A percentile compares a stretch with the other conserved stretches of the same genome.
These are phyloP conservation scores for Parathielavia appendiculata DNA, from an alignment of 495 filamentous ascomycete genomes.

Conservation along the genomic window DNA sequence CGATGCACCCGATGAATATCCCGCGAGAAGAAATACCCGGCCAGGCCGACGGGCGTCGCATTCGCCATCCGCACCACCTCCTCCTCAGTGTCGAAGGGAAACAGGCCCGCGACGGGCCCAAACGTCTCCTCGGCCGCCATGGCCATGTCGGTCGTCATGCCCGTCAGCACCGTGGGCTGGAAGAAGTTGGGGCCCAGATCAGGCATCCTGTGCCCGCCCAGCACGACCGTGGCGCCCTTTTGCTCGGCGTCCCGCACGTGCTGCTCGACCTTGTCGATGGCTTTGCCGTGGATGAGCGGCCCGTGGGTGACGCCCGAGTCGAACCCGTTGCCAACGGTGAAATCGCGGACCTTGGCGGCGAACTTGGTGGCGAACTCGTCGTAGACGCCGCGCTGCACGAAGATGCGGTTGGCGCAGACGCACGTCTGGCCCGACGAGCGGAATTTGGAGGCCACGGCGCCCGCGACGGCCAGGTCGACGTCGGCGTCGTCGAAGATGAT, in stretches of 20 bases:
- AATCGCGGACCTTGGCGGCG: conserved; percentile 65
- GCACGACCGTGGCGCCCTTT: conserved; percentile 66
- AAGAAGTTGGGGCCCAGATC: conserved; percentile 71
- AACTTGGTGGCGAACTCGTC: conserved; percentile 68
- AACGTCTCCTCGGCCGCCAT: conserved; percentile 81
- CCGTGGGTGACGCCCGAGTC: conserved; percentile 68
- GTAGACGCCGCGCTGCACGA: conserved; percentile 73
- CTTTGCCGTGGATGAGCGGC: conserved; percentile 73
- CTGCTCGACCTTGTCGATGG: conserved; percentile 66
- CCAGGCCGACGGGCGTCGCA: conserved; percentile 68
- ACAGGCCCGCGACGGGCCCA: conserved; percentile 79
- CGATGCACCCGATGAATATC: conserved; percentile 67
- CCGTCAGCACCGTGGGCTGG: conserved; percentile 72
- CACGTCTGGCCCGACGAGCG: conserved; percentile 85
- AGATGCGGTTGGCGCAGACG: conserved; percentile 84
- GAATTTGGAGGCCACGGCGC: conserved; percentile 76
- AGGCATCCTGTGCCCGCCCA: conserved; percentile 63
- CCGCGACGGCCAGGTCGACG: conserved; percentile 68
- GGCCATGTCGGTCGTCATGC: conserved; percentile 76
- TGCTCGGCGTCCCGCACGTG: conserved; percentile 72
- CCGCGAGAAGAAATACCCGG: conserved; percentile 81
- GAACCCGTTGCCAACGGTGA: conserved; percentile 75
- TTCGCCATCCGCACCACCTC: conserved; percentile 81
- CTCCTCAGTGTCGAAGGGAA: conserved; percentile 74
- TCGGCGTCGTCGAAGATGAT: conserved; percentile 92